These are phyloP conservation scores for Phytopythium chamaehyphon DNA, from an alignment of 352 stramenopile genomes.

Conservation along the genomic window DNA sequence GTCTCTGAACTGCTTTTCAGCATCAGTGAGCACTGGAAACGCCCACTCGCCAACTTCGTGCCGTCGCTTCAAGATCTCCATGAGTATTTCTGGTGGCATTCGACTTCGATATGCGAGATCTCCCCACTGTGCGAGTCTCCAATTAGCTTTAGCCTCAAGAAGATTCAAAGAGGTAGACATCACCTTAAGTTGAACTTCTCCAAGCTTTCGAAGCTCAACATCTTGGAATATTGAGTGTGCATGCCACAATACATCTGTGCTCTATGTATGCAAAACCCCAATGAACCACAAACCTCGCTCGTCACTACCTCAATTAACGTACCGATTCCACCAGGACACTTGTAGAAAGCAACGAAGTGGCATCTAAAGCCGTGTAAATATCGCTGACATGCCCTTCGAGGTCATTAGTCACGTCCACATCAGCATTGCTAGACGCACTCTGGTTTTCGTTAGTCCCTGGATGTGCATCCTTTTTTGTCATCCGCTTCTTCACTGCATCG, in stretches of 20 bases:
- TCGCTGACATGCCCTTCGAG: slow-evolving; percentile 42
- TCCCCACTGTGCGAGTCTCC: slow-evolving; percentile 26
- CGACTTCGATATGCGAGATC: slow-evolving; percentile 45
- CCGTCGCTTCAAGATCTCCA: slow-evolving; percentile 30
- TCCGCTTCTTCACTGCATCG: slow-evolving; percentile 27
- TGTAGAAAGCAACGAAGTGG: slow-evolving; percentile 11
- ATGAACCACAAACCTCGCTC: neutral
- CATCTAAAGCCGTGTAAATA: slow-evolving; percentile 26
- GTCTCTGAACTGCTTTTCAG: slow-evolving; percentile 22
- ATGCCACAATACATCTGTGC: slow-evolving; percentile 20
- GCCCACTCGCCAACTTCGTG: slow-evolving; percentile 55
- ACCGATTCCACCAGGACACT: slow-evolving; percentile 35
- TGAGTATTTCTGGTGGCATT: slow-evolving; percentile 21
- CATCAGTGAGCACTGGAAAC: slow-evolving; percentile 42
- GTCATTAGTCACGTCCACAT: slow-evolving; percentile 45
- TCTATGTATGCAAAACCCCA: no score
- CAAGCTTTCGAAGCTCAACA: slow-evolving; percentile 42
- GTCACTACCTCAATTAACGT: neutral
- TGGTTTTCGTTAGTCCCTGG: no score
- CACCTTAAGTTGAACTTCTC: slow-evolving; percentile 46
- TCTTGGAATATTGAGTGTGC: slow-evolving; percentile 41
- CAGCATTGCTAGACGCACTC: slow-evolving; percentile 16
- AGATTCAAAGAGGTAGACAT: no score
- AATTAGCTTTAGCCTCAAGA: no score
- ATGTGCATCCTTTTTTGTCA: slow-evolving; percentile 1